Evolutionary conservation across 441 rosid species (phyloP).

Genomic region (Pelargonium cotyledonis): DNA sequence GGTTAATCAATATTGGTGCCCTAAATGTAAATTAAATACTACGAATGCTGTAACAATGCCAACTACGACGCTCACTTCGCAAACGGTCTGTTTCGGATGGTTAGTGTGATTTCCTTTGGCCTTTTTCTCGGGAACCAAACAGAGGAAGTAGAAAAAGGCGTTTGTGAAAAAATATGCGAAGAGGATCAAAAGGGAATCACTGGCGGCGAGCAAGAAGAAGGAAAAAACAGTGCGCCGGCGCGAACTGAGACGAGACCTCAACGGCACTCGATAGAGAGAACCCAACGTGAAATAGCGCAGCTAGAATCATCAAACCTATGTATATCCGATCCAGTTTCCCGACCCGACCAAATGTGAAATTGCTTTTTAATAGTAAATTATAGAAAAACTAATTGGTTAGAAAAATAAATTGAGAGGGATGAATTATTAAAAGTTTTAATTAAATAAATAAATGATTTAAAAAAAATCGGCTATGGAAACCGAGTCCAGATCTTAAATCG

Average conservation of each 20-base stretch:
- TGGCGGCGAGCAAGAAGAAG: background rate
- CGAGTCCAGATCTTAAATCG: too few relatives aligned
- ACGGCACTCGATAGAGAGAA: background rate
- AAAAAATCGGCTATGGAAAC: too few relatives aligned
- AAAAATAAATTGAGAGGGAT: too few relatives aligned
- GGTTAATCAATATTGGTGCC: background rate
- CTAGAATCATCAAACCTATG: background rate
- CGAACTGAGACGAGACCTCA: background rate
- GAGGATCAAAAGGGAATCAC: background rate
- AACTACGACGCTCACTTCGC: background rate
- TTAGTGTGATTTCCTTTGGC: background rate
- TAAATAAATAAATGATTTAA: too few relatives aligned
- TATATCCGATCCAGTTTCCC: background rate
- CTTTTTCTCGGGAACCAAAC: constrained; percentile 8
- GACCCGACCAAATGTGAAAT: background rate
- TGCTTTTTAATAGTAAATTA: too few relatives aligned
- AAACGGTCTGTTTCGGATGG: background rate
- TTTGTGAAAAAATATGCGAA: background rate
- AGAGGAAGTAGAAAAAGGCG: background rate
- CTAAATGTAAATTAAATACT: background rate
- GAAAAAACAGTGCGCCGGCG: background rate
- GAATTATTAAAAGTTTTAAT: too few relatives aligned
- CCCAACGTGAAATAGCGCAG: background rate
- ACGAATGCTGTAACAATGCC: background rate
- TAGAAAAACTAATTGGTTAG: too few relatives aligned